Evolutionary conservation across 805 yeast species (phyloP).

Genomic region (Spathaspora gorwiae): DNA sequence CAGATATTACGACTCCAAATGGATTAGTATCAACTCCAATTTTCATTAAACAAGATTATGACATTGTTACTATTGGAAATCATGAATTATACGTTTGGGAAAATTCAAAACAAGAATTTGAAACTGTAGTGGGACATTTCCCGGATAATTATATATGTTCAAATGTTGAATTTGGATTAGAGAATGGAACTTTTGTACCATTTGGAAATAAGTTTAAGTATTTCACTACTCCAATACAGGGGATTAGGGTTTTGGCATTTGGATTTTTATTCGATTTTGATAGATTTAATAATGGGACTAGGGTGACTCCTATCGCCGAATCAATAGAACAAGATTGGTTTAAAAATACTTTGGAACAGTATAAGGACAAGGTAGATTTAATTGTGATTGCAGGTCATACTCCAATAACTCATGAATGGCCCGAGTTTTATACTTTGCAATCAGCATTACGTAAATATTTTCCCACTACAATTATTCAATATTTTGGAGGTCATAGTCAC

Average conservation of each 20-base stretch:
- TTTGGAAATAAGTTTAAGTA: constrained; percentile 67
- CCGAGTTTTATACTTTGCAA: constrained; percentile 48
- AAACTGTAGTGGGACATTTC: constrained; percentile 51
- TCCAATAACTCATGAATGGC: constrained; percentile 54
- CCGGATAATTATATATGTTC: constrained; percentile 66
- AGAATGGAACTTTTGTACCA: constrained; percentile 45
- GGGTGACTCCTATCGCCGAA: constrained; percentile 58
- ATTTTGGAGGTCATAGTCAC: constrained; percentile 93
- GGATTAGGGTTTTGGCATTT: constrained; percentile 55
- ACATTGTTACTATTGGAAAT: constrained; percentile 80
- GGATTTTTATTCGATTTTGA: constrained; percentile 78
- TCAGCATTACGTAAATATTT: constrained; percentile 48
- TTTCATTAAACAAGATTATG: constrained; percentile 64
- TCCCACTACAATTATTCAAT: constrained; percentile 68
- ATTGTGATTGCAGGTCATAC: constrained; percentile 75
- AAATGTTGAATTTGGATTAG: constrained; percentile 57
- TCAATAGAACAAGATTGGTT: constrained; percentile 65
- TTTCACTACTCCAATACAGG: constrained; percentile 56
- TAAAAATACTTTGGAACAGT: constrained; percentile 31
- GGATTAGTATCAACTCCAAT: constrained; percentile 61
- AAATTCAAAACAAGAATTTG: constrained; percentile 62
- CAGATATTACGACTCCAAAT: constrained; percentile 73
- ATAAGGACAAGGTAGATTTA: constrained; percentile 48
- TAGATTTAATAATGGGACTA: constrained; percentile 53
- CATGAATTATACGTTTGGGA: constrained; percentile 79